Base-by-base conservation (phyloP, 2,329 filamentous ascomycete genomes). In the Simplicillium sp. region DNA sequence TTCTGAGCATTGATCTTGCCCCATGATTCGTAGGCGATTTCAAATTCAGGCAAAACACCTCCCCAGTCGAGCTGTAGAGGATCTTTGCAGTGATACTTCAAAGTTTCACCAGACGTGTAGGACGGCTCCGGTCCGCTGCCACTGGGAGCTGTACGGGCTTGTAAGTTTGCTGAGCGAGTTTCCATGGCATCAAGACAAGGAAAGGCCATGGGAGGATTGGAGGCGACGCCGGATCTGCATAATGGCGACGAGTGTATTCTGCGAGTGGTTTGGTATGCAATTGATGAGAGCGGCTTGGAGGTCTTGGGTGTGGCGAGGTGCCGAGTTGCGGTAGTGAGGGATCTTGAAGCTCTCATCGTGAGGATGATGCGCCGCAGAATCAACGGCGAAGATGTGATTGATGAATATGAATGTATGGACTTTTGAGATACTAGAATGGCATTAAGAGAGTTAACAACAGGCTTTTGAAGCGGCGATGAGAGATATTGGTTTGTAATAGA, bases 11-110 rank as follows among this genome's bases (percentile, higher is more conserved):
- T 94, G 58, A 94, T 67, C 29, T 67, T 66, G 3, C 90, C 90
- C 90, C 90, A 97, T 0, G 87, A 83, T 62, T 97, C 90, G 61
- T 95, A 96, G 20, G 90, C 90, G 44, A 97, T 77, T 51, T 88
- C 78, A 56, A 94, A 97, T 51, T 88, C 80, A 13, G 83, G 85
- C 29, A 98, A 66, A n/a, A 89, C 76, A 40, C 92, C 92, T 45
- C 92, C 92, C 87, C 94, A 97, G 64, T 98, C 92, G 18, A 97
- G 78, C 3, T 89, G 68, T 13, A 97, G 67, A 0, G 88, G 81
- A 16, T 87, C 71, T 7, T 73, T 54, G 52, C 82, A 92, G 56
- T 80, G 81, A 62, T 85, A 96, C 25, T 68, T 74, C 48, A 85
- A 75, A 39, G 92, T 89, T n/a, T 78, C 80, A 43, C 92, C 92